Evolutionary conservation across 129 eudicot species (phyloP), one percentile per base, ranked within the genome.

Genomic region (Calendula officinalis): DNA sequence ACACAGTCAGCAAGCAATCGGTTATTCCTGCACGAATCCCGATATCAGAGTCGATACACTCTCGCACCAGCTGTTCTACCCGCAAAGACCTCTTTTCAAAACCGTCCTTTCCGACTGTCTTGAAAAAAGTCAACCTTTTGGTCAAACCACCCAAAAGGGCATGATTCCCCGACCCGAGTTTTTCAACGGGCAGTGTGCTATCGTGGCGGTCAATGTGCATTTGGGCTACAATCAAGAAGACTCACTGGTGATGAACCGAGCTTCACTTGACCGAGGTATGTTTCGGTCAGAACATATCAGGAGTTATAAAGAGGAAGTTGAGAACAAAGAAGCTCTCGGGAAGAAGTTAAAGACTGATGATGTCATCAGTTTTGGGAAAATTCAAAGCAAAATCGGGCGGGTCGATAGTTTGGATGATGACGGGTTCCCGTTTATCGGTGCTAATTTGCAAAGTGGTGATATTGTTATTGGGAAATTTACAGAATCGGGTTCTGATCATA

Each of bases 1-100:
- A 62, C 96, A 91, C 77, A 84, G 96, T 52, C 88, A 85, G 41
- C 96, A 91, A 69, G 98, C 96, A 30, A 79, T 91, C 1, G 98
- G 98, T 30, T 84, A 64, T 70, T 77, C 87, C 9, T 71, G 84
- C 27, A 84, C 96, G 34, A 91, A 87, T 58, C 86, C 96, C 0
- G 80, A 67, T 13, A 81, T 84, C 14, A 72, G 98, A 64, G 73
- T 77, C 1, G 98, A 91, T 53, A 91, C 98, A 3, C 83, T 80
- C 14, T 75, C 88, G 2, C 96, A 79, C 61, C 88, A 80, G 37
- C 22, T 91, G 36, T 91, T 74, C 51, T 91, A 91, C 51, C 94
- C 95, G 0, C 98, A 91, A 52, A 81, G 77, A 69, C 96, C 95
- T 1, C 90, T 91, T 69, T 85, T 91, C 52, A 75, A 79, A n/a